Percentiles rank a stretch among this genome's conserved stretches.
These are phyloP conservation scores for Pyrenula aspistea DNA, from an alignment of 495 filamentous ascomycete species.

Conservation along the genomic window DNA sequence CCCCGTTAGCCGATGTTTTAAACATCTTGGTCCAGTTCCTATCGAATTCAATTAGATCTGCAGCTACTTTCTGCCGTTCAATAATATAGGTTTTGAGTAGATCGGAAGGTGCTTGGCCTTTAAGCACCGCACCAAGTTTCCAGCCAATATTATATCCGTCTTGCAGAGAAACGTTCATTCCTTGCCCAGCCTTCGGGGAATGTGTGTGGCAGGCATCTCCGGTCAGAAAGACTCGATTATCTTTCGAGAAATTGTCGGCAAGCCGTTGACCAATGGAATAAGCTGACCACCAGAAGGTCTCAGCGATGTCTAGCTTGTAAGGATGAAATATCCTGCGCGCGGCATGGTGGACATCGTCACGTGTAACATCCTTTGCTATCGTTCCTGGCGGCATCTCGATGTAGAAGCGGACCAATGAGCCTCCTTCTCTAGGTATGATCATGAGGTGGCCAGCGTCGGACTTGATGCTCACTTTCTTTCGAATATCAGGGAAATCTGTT, in stretches of 20 bases:
- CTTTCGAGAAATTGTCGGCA: conserved; percentile 50
- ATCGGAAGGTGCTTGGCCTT: conserved; percentile 37
- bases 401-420: conserved; percentile 32
- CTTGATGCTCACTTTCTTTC: conserved; percentile 34
- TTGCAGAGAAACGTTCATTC: conserved; percentile 82
- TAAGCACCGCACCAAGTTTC: conserved; percentile 63
- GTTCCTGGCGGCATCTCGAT: conserved; percentile 42
- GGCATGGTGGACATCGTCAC: neutral
- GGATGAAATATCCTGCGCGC: neutral
- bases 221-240: conserved; percentile 61
- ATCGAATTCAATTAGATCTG: conserved; percentile 11
- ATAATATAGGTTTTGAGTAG: conserved; percentile 60
- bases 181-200: conserved; percentile 73
- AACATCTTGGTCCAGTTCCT: conserved; percentile 15
- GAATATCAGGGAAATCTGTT: conserved; percentile 76
- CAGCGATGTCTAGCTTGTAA: neutral
- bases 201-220: conserved; percentile 81
- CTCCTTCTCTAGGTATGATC: conserved; percentile 62
- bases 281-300: conserved; percentile 38
- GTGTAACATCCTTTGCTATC: conserved; percentile 21
- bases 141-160: conserved; percentile 75
- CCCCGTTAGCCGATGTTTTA: conserved; percentile 13
- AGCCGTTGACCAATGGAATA: conserved; percentile 63
- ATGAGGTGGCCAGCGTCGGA: conserved; percentile 48
- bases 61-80: conserved; percentile 59